These are phyloP conservation scores for Erythrophleum fordii DNA, from an alignment of 306 rosid species.

Conservation along the genomic window DNA sequence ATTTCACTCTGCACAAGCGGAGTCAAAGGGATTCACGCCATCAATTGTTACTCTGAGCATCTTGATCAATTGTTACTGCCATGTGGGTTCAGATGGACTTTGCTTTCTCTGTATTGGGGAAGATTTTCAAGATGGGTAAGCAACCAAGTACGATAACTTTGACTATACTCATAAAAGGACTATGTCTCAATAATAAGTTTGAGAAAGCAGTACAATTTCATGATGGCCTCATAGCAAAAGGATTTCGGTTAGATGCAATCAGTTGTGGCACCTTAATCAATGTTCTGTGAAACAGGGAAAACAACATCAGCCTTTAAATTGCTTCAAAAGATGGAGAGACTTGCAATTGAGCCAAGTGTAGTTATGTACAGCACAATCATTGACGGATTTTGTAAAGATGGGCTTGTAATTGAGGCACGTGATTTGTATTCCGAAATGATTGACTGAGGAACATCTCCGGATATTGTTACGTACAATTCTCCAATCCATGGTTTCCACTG, in stretches of 20 bases:
- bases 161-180: background rate
- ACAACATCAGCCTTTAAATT: background rate
- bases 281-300: background rate
- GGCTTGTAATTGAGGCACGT: conserved; percentile 8
- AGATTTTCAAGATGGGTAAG: background rate
- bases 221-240: background rate
- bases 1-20: background rate
- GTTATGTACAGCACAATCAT: background rate
- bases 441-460: background rate
- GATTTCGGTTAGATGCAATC: background rate
- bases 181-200: background rate
- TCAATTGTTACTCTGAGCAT: background rate
- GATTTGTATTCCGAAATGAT: conserved; percentile 15
- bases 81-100: background rate
- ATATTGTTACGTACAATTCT: conserved; percentile 3
- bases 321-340: background rate
- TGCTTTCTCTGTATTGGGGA: background rate
- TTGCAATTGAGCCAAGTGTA: background rate
- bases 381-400: conserved; percentile 27
- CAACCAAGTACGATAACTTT: background rate
- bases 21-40: background rate
- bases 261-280: background rate
- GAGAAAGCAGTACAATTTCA: background rate
- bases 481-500: background rate
- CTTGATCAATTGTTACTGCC: background rate